Base-by-base conservation (phyloP, 371 early-diverging fungal genomes). In the Capniomyces stellatus region DNA sequence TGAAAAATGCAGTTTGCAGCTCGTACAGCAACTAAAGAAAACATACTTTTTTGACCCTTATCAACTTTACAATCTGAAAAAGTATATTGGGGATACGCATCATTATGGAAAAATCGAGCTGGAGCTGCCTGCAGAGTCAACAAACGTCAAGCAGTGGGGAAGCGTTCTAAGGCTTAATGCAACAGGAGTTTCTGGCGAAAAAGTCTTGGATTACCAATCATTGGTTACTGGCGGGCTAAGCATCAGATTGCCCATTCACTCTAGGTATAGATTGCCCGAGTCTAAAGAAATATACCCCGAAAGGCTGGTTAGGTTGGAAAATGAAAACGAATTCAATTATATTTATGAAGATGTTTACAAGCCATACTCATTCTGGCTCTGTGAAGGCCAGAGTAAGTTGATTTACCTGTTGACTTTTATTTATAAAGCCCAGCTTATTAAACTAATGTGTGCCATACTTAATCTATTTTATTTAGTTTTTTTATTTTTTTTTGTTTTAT, bases 21-120 rank as follows among this genome's bases (percentile, higher is more conserved):
- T 29, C 2, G 21, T 35, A 13, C 19, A 29, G 6, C 39, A 12
- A 13, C 22, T 51, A 12, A 23, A 18, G 3, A 27, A 31, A 30
- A 51, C 51, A 2, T 51, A 51, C 31, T 51, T 51, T 35, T 51
- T 51, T 51, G 51, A 51, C 21, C 51, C 51, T 27, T 51, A 51
- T 35, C 51, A 51, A 51, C 2, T 51, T 4, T 18, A 51, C 4
- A 23, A 51, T 3, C 3, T 51, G 12, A 30, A 35, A 18, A 35
- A 22, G 21, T 35, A 12, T 15, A 3, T n/a, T 21, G 19, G 18
- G 8, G 24, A 19, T 23, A 29, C 6, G 4, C 10, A 25, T 8
- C 48, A 48, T 48, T 48, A 29, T 25, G 48, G 48, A 6, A 12
- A 48, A 48, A 22, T 51, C 2, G 51, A 51, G 40, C 31, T 51